These are phyloP conservation scores for Aspergillus nidulans DNA, from an alignment of 495 filamentous ascomycete genomes.

Conservation along the genomic window DNA sequence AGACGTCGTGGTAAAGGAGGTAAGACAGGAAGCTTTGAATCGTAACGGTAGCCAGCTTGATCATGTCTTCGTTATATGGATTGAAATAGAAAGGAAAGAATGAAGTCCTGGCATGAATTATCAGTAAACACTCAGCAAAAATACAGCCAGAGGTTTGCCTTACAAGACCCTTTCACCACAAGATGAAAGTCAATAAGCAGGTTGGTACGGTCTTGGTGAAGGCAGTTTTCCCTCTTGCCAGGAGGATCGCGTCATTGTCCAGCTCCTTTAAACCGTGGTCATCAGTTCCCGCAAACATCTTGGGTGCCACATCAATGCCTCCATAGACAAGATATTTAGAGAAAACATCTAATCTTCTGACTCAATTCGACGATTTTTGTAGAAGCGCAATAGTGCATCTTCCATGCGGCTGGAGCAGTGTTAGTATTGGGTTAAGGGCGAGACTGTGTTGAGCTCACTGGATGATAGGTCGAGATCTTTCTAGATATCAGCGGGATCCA, in stretches of 20 bases:
- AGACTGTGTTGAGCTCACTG: conserved; percentile 28
- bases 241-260: conserved; percentile 60
- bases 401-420: conserved; percentile 66
- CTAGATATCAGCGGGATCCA: conserved; percentile 16
- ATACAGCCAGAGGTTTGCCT: conserved; percentile 6
- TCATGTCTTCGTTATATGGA: conserved; percentile 39
- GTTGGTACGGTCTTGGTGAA: conserved; percentile 29
- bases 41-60: conserved; percentile 53
- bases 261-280: conserved; percentile 48
- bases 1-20: conserved; percentile 76
- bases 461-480: conserved; percentile 33
- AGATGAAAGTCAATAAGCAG: conserved; percentile 78
- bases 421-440: conserved; percentile 1
- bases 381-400: conserved; percentile 77
- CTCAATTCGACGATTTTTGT: conserved; percentile 68
- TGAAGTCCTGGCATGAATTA: conserved; percentile 34
- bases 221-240: conserved; percentile 26
- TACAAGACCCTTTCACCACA: conserved; percentile 74
- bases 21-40: conserved; percentile 89
- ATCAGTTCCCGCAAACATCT: conserved; percentile 62
- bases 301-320: conserved; percentile 65
- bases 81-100: conserved; percentile 42
- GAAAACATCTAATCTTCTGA: conserved; percentile 60
- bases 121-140: neutral
- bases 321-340: conserved; percentile 75